Conservation (phyloP, 163 green algal species). For the Prototheca wickerhamii region DNA sequence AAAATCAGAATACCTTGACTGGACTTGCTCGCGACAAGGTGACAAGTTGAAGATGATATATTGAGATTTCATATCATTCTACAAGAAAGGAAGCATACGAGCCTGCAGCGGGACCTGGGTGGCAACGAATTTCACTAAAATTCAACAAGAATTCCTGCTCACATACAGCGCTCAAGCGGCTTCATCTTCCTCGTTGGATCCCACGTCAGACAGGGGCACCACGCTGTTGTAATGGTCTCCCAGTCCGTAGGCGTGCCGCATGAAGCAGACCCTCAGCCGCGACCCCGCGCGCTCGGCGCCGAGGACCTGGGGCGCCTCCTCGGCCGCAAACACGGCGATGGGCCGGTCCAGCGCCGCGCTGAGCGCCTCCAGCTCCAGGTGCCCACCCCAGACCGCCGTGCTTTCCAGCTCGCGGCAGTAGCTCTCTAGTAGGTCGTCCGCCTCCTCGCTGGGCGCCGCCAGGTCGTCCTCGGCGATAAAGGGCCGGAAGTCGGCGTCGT, state of each 20-base stretch:
- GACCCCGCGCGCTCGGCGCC: slow-evolving; percentile 37
- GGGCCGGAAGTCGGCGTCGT: slow-evolving; percentile 69
- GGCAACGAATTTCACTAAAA: too few species aligned
- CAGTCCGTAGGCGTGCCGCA: slow-evolving; percentile 84
- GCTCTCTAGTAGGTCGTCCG: slow-evolving; percentile 37
- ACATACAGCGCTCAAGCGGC: too few species aligned
- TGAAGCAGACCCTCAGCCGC: slow-evolving; percentile 73
- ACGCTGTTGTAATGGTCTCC: slow-evolving; percentile 96
- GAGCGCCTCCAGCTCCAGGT: slow-evolving; percentile 84
- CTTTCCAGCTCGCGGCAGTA: slow-evolving; percentile 76
- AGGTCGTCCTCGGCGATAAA: slow-evolving; percentile 52
- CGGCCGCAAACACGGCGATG: slow-evolving; percentile 54
- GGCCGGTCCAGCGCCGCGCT: slow-evolving; percentile 50
- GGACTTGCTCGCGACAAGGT: too few species aligned
- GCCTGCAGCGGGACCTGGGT: too few species aligned
- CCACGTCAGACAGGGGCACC: slow-evolving; percentile 15
- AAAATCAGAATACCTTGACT: too few species aligned
- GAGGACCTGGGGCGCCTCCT: slow-evolving; percentile 49
- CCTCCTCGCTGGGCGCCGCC: slow-evolving; percentile 1
- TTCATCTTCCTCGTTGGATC: neutral
- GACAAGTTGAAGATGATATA: too few species aligned
- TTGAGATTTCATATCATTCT: too few species aligned
- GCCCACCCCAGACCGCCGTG: slow-evolving; percentile 86
- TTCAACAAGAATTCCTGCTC: too few species aligned
- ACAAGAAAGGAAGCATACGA: too few species aligned